Conservation (phyloP, 1,284 basidiomycete genomes). For the Sphaerobolus stellatus region DNA sequence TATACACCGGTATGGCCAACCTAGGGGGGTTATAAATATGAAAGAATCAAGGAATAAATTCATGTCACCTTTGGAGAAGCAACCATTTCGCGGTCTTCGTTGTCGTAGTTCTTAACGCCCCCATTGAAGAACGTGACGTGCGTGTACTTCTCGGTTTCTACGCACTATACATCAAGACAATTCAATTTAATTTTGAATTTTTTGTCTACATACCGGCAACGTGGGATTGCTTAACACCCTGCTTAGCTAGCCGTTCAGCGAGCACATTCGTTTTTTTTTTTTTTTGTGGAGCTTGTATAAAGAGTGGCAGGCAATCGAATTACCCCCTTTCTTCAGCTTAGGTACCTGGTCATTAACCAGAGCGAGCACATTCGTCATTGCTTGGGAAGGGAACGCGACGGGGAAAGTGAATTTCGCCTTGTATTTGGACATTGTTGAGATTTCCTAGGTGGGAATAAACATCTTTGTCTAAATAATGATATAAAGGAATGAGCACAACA, state of each 20-base stretch:
- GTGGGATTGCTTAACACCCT: constrained; percentile 81
- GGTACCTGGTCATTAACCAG: constrained; percentile 88
- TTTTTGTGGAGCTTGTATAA: too few relatives aligned
- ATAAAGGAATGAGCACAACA: constrained; percentile 15
- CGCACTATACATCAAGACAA: background rate
- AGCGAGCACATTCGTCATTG: constrained; percentile 88
- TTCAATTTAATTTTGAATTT: background rate
- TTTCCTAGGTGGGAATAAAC: constrained; percentile 48
- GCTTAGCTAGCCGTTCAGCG: constrained; percentile 81
- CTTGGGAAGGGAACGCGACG: constrained; percentile 85
- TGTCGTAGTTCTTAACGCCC: constrained; percentile 81
- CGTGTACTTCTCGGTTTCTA: constrained; percentile 92
- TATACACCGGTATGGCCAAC: constrained; percentile 88
- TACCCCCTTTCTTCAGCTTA: too few relatives aligned
- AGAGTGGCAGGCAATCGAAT: too few relatives aligned
- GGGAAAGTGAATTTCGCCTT: constrained; percentile 85
- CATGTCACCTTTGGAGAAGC: constrained; percentile 79
- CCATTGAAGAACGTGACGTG: constrained; percentile 97
- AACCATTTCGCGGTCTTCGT: constrained; percentile 85
- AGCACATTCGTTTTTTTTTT: too few relatives aligned
- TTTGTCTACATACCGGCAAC: constrained; percentile 60
- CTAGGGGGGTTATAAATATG: constrained; percentile 30
- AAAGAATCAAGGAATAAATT: constrained; percentile 9
- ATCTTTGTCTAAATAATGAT: constrained; percentile 1
- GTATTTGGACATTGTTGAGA: constrained; percentile 92